Evolutionary conservation across 768 basidiomycete species (phyloP).

Genomic region (Pisolithus microcarpus): DNA sequence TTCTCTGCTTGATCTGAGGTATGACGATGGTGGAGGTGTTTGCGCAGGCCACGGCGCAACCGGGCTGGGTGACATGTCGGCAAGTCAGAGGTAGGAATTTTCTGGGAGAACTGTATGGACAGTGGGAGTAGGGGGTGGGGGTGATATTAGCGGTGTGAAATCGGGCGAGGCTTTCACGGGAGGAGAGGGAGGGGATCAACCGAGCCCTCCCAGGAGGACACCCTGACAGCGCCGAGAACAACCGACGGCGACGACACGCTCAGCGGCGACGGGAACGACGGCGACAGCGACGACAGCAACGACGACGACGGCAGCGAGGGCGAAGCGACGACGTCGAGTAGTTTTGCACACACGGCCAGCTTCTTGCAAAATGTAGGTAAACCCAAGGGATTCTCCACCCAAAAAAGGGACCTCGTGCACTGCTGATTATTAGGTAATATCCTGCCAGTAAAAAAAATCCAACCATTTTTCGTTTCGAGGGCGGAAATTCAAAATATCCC

Average conservation of each 20-base stretch:
- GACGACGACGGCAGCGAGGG: conserved; percentile 24
- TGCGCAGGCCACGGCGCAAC: conserved; percentile 39
- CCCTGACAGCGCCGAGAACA: conserved; percentile 16
- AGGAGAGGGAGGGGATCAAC: conserved; percentile 19
- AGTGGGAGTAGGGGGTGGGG: conserved; percentile 12
- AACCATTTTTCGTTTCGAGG: too few relatives aligned
- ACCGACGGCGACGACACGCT: conserved; percentile 17
- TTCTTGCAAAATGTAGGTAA: conserved; percentile 32
- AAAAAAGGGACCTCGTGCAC: conserved; percentile 26
- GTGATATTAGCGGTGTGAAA: conserved; percentile 22
- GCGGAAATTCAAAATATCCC: background rate
- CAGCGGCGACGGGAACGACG: conserved; percentile 10
- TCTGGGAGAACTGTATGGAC: conserved; percentile 15
- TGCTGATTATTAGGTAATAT: conserved; percentile 16
- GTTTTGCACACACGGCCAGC: conserved; percentile 14
- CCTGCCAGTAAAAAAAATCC: too few relatives aligned
- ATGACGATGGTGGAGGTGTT: conserved; percentile 30
- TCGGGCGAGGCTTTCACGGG: conserved; percentile 8
- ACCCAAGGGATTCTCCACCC: conserved; percentile 22
- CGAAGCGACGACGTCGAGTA: conserved; percentile 23
- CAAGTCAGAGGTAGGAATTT: conserved; percentile 17
- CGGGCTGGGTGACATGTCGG: conserved; percentile 32
- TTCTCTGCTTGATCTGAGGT: conserved; percentile 28
- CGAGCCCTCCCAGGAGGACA: background rate
- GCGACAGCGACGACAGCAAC: conserved; percentile 19